These are phyloP conservation scores for Neonectria punicea DNA, from an alignment of 2,329 filamentous ascomycete genomes.

Conservation along the genomic window DNA sequence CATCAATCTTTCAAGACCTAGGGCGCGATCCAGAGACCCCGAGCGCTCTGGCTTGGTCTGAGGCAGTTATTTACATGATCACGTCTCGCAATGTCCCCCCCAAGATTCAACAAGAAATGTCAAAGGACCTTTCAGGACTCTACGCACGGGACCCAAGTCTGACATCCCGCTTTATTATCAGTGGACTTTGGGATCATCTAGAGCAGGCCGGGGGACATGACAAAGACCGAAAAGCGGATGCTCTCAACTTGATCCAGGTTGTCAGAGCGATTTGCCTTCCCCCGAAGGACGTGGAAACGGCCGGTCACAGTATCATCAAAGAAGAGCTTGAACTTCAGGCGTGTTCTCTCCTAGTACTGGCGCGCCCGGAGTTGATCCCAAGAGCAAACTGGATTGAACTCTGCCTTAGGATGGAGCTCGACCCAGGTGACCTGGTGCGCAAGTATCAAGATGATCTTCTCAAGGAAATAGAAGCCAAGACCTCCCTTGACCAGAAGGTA, in stretches of 20 bases:
- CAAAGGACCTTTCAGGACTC: constrained; percentile 68
- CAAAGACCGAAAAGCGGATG: constrained; percentile 80
- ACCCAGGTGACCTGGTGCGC: constrained; percentile 82
- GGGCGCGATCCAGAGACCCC: constrained; percentile 58
- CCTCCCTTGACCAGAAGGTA: constrained; percentile 64
- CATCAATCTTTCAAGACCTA: constrained; percentile 67
- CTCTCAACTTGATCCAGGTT: constrained; percentile 69
- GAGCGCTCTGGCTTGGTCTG: constrained; percentile 79
- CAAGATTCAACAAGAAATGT: constrained; percentile 71
- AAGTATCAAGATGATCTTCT: constrained; percentile 73
- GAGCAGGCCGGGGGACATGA: constrained; percentile 73
- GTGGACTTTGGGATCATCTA: constrained; percentile 85
- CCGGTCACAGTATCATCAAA: constrained; percentile 56
- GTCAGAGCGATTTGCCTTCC: constrained; percentile 72
- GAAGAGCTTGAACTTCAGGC: constrained; percentile 74
- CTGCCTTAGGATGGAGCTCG: constrained; percentile 81
- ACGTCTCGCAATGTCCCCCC: constrained; percentile 71
- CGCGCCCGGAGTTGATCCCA: constrained; percentile 80
- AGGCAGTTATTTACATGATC: constrained; percentile 84
- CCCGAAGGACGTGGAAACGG: constrained; percentile 59
- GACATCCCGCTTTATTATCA: constrained; percentile 72
- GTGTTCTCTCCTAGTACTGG: constrained; percentile 80
- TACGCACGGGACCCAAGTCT: constrained; percentile 69
- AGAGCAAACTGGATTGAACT: constrained; percentile 88
- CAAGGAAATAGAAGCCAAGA: constrained; percentile 68